These are phyloP conservation scores for Bruguiera parviflora DNA, from an alignment of 345 rosid species.

Conservation along the genomic window DNA sequence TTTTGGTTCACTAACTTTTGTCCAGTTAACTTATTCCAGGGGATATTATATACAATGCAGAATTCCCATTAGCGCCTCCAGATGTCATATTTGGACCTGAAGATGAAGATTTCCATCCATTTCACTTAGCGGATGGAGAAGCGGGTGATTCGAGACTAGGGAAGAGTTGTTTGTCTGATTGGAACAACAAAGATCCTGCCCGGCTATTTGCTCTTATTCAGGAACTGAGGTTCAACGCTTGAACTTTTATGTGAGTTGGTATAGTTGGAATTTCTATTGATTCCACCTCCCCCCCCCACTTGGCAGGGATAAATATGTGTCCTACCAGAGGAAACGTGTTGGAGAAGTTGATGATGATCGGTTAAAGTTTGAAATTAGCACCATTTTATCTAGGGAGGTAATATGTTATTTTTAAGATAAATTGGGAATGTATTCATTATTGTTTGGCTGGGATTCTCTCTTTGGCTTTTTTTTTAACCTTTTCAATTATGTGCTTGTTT, in stretches of 20 bases:
- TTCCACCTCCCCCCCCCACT: not conserved
- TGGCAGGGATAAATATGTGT: slow-evolving; percentile 59
- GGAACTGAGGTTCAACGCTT: slow-evolving; percentile 59
- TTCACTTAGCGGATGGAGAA: slow-evolving; percentile 22
- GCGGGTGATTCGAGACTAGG: slow-evolving; percentile 31
- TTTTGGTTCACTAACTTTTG: not conserved
- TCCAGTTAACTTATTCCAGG: slow-evolving; percentile 38
- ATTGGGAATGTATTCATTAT: not conserved
- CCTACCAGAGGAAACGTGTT: slow-evolving; percentile 62
- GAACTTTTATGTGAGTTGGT: slow-evolving; percentile 7
- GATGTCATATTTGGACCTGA: slow-evolving; percentile 81
- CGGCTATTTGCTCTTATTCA: slow-evolving; percentile 54
- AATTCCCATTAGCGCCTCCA: slow-evolving; percentile 65
- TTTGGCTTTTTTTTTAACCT: not conserved
- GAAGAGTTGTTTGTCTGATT: slow-evolving; percentile 47
- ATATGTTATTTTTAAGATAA: not conserved
- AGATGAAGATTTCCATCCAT: slow-evolving; percentile 74
- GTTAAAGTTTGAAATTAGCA: slow-evolving; percentile 77
- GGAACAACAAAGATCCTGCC: slow-evolving; percentile 70
- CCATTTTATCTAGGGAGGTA: slow-evolving; percentile 90
- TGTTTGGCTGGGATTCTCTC: not conserved
- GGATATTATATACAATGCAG: slow-evolving; percentile 83
- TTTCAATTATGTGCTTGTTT: not conserved
- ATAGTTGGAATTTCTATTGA: slow-evolving; percentile 3
- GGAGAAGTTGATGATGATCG: slow-evolving; percentile 83